Evolutionary conservation across 805 yeast genomes (phyloP).

Genomic region (Starmerella gropengiesseri): DNA sequence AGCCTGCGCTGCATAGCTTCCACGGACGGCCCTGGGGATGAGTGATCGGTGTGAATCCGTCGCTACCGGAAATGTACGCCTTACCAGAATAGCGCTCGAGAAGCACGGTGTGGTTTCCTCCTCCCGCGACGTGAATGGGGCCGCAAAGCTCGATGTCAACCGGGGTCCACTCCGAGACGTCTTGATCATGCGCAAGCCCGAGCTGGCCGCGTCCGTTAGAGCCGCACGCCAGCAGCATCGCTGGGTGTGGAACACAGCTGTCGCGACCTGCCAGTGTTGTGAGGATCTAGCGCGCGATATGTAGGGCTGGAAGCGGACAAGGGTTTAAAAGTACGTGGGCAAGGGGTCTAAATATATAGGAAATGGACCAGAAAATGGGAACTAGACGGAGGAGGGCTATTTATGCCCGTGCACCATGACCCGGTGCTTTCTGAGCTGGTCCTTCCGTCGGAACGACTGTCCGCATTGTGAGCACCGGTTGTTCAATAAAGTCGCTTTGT

Average conservation of each 20-base stretch:
- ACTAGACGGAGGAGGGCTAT: too few species aligned
- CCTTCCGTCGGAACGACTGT: too few species aligned
- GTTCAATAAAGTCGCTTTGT: too few species aligned
- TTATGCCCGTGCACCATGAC: too few species aligned
- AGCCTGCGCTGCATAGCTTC: slow-evolving; percentile 56
- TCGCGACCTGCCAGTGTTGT: not conserved
- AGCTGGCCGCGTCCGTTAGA: slow-evolving; percentile 76
- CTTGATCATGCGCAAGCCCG: slow-evolving; percentile 49
- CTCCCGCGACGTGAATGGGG: slow-evolving; percentile 41
- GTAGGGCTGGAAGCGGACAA: too few species aligned
- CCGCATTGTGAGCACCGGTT: too few species aligned
- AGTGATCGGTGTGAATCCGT: not conserved
- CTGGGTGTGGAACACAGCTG: too few species aligned
- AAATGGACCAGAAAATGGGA: too few species aligned
- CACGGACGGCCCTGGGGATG: slow-evolving; percentile 28
- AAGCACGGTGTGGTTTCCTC: slow-evolving; percentile 78
- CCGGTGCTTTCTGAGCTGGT: too few species aligned
- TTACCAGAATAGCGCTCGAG: slow-evolving; percentile 41
- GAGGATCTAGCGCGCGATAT: too few species aligned
- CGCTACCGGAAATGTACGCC: slow-evolving; percentile 28
- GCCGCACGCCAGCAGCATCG: slow-evolving; percentile 46
- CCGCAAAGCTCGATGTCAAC: slow-evolving; percentile 13
- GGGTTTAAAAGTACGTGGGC: too few species aligned
- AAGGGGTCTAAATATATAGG: too few species aligned
- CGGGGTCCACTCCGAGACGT: slow-evolving; percentile 30